Conservation (phyloP, 164 flowering plant species). For the Chimonanthus salicifolius region DNA sequence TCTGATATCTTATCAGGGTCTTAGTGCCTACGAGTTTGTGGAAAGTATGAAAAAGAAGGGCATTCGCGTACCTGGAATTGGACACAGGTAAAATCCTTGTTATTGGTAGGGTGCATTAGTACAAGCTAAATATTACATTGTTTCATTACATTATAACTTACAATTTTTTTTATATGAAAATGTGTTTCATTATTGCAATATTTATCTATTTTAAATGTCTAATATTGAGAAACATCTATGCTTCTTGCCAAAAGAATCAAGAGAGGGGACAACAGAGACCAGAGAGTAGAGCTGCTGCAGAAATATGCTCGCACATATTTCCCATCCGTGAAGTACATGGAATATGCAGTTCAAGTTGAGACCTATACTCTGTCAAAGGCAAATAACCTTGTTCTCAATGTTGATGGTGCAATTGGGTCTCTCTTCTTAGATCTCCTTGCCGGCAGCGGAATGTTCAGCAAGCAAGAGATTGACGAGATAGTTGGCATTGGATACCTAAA, state of each 20-base stretch:
- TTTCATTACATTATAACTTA: no score
- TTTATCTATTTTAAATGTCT: background rate
- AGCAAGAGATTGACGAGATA: constrained; percentile 91
- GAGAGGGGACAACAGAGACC: constrained; percentile 95
- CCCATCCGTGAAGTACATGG: constrained; percentile 98
- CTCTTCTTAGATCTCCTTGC: constrained; percentile 98
- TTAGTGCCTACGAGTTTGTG: constrained; percentile 86
- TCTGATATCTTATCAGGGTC: constrained; percentile 41
- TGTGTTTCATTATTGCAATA: no score
- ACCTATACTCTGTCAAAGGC: constrained; percentile 93
- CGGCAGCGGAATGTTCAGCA: constrained; percentile 96
- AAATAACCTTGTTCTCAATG: constrained; percentile 86
- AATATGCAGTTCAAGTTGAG: constrained; percentile 96
- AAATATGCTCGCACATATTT: constrained; percentile 72
- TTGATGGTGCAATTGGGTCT: constrained; percentile 96
- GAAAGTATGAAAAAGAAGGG: constrained; percentile 98
- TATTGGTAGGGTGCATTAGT: no score
- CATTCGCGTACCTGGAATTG: constrained; percentile 97
- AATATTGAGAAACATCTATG: background rate
- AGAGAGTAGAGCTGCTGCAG: constrained; percentile 95
- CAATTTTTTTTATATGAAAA: no score
- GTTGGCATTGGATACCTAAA: constrained; percentile 92
- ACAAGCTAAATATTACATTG: no score
- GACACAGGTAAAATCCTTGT: constrained; percentile 70
- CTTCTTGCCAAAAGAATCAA: constrained; percentile 56